These are phyloP conservation scores for Quercus lobata DNA, from an alignment of 331 rosid genomes.

Conservation along the genomic window DNA sequence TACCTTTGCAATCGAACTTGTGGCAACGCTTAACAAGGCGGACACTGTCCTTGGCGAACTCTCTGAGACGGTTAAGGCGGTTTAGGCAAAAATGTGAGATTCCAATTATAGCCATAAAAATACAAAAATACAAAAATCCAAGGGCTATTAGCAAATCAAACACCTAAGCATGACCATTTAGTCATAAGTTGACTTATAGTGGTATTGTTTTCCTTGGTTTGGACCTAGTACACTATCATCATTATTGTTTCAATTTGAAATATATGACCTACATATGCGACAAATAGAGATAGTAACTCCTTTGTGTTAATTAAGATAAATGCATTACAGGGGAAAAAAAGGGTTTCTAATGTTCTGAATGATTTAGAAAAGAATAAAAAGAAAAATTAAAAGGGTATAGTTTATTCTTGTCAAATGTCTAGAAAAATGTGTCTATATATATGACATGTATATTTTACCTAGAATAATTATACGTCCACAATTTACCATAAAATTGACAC, in stretches of 20 bases:
- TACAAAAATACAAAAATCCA: too few relatives aligned
- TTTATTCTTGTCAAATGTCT: background rate
- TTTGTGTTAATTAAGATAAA: background rate
- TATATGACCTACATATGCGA: background rate
- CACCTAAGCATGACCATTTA: background rate
- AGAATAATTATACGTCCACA: background rate
- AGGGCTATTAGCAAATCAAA: background rate
- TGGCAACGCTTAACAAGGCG: conserved; percentile 33
- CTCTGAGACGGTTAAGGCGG: background rate
- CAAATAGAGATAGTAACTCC: background rate
- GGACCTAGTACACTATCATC: background rate
- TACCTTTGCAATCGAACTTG: conserved; percentile 34
- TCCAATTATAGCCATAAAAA: too few relatives aligned
- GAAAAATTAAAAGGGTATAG: too few relatives aligned
- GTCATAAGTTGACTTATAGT: conserved; percentile 1
- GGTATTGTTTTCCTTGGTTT: background rate
- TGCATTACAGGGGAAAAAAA: background rate
- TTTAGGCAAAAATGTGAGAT: too few relatives aligned
- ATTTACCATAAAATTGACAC: too few relatives aligned
- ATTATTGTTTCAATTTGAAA: conserved; percentile 7
- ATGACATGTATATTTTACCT: too few relatives aligned
- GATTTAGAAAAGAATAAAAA: background rate
- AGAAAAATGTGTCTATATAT: too few relatives aligned
- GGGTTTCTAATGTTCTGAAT: background rate
- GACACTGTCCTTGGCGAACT: conserved; percentile 25